Conservation (phyloP, 1,284 basidiomycete species). For the Papiliotrema terrestris region DNA sequence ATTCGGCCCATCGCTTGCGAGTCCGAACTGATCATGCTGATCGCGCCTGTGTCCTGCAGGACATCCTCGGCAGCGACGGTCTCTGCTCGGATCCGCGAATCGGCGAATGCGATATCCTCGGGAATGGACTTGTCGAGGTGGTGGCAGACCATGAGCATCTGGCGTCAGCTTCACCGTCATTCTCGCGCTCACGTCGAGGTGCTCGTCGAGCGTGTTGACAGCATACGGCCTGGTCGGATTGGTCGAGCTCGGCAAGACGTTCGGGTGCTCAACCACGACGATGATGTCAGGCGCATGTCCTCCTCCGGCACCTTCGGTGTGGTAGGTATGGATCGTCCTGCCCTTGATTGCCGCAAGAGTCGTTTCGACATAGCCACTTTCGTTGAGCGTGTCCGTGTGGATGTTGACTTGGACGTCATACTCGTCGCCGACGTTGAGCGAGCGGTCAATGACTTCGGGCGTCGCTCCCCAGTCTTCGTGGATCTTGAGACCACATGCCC, state of each 20-base stretch:
- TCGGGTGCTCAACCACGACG: slow-evolving; percentile 81
- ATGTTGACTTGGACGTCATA: slow-evolving; percentile 98
- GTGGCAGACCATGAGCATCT: slow-evolving; percentile 96
- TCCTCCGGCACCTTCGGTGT: slow-evolving; percentile 90
- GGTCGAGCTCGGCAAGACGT: slow-evolving; percentile 95
- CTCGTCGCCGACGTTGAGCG: slow-evolving; percentile 78
- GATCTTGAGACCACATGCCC: slow-evolving; percentile 87
- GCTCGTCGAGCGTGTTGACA: slow-evolving; percentile 91
- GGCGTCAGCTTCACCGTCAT: slow-evolving; percentile 14
- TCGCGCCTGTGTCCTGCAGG: slow-evolving; percentile 88
- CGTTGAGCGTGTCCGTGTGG: slow-evolving; percentile 94
- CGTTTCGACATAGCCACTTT: slow-evolving; percentile 68
- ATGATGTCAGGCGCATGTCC: slow-evolving; percentile 99
- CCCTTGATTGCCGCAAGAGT: slow-evolving; percentile 88
- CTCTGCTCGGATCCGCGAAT: slow-evolving; percentile 93
- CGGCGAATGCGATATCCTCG: slow-evolving; percentile 94
- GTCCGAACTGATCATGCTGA: slow-evolving; percentile 93
- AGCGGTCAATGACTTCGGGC: slow-evolving; percentile 75
- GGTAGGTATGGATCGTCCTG: slow-evolving; percentile 96
- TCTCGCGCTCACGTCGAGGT: slow-evolving; percentile 73
- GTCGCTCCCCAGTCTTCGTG: slow-evolving; percentile 99
- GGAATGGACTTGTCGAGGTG: slow-evolving; percentile 83
- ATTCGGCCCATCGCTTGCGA: slow-evolving; percentile 98
- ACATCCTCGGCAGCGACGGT: slow-evolving; percentile 98
- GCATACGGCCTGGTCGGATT: slow-evolving; percentile 95